These are phyloP conservation scores for Colletotrichum phormii DNA, from an alignment of 2,329 filamentous ascomycete genomes.

Conservation along the genomic window DNA sequence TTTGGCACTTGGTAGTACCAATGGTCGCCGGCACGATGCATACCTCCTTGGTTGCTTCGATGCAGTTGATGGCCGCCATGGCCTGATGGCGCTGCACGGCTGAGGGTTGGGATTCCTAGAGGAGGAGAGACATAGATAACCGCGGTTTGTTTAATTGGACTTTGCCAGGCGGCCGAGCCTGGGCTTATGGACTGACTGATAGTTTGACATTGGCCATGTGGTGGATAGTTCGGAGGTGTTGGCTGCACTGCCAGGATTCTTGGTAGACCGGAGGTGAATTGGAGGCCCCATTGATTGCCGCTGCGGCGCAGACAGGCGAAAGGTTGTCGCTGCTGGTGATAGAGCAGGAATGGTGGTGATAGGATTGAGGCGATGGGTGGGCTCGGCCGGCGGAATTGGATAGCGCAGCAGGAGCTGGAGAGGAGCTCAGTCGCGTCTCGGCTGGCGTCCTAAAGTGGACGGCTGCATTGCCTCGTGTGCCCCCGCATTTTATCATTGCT, in stretches of 20 bases:
- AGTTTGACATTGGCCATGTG: background rate
- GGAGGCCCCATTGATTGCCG: background rate
- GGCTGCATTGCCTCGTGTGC: slow-evolving; percentile 27
- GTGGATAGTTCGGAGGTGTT: background rate
- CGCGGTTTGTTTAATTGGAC: slow-evolving; percentile 2
- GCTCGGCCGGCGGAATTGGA: slow-evolving; percentile 21
- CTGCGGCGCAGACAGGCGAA: background rate
- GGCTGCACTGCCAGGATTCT: background rate
- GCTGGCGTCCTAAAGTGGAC: slow-evolving; percentile 23
- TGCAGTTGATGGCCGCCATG: slow-evolving; percentile 11
- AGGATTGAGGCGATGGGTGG: slow-evolving; percentile 2
- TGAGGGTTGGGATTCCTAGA: background rate
- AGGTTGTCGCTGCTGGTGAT: background rate
- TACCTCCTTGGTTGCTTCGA: slow-evolving; percentile 2
- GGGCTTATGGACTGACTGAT: slow-evolving; percentile 12
- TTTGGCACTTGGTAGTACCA: background rate
- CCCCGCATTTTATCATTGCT: slow-evolving; percentile 17
- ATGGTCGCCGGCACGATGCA: background rate
- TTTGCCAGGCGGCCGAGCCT: slow-evolving; percentile 4
- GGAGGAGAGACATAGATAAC: slow-evolving; percentile 12
- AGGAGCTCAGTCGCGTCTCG: slow-evolving; percentile 14
- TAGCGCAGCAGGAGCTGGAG: background rate
- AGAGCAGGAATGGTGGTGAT: background rate
- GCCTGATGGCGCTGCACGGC: slow-evolving; percentile 13
- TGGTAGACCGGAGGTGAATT: background rate